Evolutionary conservation across 805 yeast species (phyloP).

Genomic region (Ogataea ramenticola): DNA sequence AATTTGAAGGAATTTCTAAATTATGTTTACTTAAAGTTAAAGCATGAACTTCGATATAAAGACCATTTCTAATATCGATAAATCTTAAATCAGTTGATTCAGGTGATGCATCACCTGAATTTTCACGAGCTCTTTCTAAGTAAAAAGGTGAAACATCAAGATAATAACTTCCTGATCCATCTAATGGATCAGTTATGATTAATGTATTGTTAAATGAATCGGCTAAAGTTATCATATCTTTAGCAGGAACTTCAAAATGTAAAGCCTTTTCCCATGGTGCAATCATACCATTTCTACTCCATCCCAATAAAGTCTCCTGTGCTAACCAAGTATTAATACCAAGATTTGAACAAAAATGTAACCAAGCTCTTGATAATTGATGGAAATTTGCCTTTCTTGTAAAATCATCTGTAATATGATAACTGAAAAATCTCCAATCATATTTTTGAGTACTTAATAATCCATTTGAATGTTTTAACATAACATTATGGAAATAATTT

Average conservation of each 20-base stretch:
- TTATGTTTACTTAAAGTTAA: slow-evolving; percentile 20
- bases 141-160: slow-evolving; percentile 44
- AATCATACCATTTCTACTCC: slow-evolving; percentile 42
- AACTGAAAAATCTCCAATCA: slow-evolving; percentile 63
- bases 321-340: slow-evolving; percentile 41
- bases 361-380: slow-evolving; percentile 37
- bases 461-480: slow-evolving; percentile 24
- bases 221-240: slow-evolving; percentile 38
- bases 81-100: slow-evolving; percentile 45
- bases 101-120: slow-evolving; percentile 39
- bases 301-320: slow-evolving; percentile 41
- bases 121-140: slow-evolving; percentile 39
- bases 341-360: slow-evolving; percentile 34
- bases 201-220: slow-evolving; percentile 39
- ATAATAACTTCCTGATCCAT: slow-evolving; percentile 36
- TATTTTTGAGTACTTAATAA: slow-evolving; percentile 32
- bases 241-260: slow-evolving; percentile 45
- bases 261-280: slow-evolving; percentile 48
- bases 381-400: slow-evolving; percentile 39
- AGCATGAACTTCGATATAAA: slow-evolving; percentile 54
- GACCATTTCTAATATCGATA: slow-evolving; percentile 53
- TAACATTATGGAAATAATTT: slow-evolving; percentile 26
- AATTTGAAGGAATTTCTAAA: slow-evolving; percentile 8
- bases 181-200: slow-evolving; percentile 35
- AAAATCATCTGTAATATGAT: slow-evolving; percentile 27